Percentiles rank a stretch among this genome's conserved stretches.
Conservation (phyloP, 2,329 filamentous ascomycete species). For the Fusarium acutatum region DNA sequence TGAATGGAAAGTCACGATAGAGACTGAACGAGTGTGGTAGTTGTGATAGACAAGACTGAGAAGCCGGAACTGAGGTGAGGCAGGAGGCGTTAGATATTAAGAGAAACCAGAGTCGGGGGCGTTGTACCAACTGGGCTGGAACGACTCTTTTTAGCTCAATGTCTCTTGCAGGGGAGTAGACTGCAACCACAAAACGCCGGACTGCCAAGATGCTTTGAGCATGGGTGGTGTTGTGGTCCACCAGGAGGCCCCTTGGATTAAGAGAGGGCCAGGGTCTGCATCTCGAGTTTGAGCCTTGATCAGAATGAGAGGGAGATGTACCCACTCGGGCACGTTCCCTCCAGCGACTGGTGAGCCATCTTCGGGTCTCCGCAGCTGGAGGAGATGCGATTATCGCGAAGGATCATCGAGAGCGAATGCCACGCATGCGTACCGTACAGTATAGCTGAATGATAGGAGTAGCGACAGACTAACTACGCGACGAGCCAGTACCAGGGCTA, state of each 20-base stretch:
- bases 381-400: background rate
- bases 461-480: background rate
- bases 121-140: constrained; percentile 31
- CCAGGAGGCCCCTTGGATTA: constrained; percentile 36
- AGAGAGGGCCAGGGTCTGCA: constrained; percentile 9
- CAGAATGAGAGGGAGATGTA: constrained; percentile 20
- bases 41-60: constrained; percentile 37
- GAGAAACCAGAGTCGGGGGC: constrained; percentile 36
- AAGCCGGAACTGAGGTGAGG: constrained; percentile 27
- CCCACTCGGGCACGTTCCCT: constrained; percentile 4
- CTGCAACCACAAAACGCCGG: constrained; percentile 40
- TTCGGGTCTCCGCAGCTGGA: background rate
- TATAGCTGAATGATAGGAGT: constrained; percentile 4
- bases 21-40: constrained; percentile 39
- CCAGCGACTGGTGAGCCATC: background rate
- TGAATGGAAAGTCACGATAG: constrained; percentile 42
- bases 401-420: background rate
- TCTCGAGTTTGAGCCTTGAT: constrained; percentile 9
- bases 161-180: constrained; percentile 32
- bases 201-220: constrained; percentile 36
- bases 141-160: constrained; percentile 37
- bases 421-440: background rate
- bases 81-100: constrained; percentile 42
- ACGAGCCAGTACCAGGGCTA: constrained; percentile 8
- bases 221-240: constrained; percentile 34